phyloP scores from a whole-genome alignment of 805 yeast genomes.

The Candida ortonii region DNA sequence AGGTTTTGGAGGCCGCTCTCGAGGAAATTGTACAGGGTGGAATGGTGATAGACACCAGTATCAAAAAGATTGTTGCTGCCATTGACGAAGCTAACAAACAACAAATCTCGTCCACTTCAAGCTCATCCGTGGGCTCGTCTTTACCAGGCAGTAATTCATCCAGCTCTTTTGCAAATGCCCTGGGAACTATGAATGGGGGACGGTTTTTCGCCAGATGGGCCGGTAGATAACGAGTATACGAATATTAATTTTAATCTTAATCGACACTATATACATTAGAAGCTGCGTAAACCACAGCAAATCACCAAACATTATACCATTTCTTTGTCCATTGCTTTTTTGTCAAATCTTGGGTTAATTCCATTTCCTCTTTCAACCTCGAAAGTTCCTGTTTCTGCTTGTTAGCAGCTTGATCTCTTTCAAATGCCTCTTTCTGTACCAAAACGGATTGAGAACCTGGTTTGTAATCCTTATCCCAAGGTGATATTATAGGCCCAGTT shows the following conservation, averaged over 20 bases:
- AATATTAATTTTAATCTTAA: background rate
- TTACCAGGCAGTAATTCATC: constrained; percentile 28
- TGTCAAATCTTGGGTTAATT: constrained; percentile 31
- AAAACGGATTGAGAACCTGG: constrained; percentile 34
- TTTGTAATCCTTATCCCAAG: constrained; percentile 54
- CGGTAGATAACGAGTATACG: constrained; percentile 6
- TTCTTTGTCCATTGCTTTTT: constrained; percentile 31
- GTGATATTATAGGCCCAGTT: constrained; percentile 66
- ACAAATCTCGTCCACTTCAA: constrained; percentile 31
- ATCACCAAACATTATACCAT: constrained; percentile 25
- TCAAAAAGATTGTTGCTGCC: constrained; percentile 73
- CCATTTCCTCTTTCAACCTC: constrained; percentile 38
- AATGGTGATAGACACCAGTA: constrained; percentile 93
- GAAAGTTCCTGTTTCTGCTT: constrained; percentile 39
- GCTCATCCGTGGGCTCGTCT: constrained; percentile 14
- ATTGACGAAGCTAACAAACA: constrained; percentile 70
- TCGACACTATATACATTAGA: too few species aligned
- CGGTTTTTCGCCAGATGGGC: constrained; percentile 17
- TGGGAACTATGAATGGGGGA: constrained; percentile 8
- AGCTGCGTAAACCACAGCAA: too few species aligned
- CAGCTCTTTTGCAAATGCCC: constrained; percentile 11
- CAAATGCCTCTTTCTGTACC: constrained; percentile 43
- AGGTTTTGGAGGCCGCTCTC: constrained; percentile 84
- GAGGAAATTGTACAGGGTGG: constrained; percentile 97
- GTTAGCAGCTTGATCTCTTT: constrained; percentile 44